Evolutionary conservation across 2,329 filamentous ascomycete genomes (phyloP), one percentile per base, ranked within the genome.

Genomic region (Pseudogymnoascus sp.): DNA sequence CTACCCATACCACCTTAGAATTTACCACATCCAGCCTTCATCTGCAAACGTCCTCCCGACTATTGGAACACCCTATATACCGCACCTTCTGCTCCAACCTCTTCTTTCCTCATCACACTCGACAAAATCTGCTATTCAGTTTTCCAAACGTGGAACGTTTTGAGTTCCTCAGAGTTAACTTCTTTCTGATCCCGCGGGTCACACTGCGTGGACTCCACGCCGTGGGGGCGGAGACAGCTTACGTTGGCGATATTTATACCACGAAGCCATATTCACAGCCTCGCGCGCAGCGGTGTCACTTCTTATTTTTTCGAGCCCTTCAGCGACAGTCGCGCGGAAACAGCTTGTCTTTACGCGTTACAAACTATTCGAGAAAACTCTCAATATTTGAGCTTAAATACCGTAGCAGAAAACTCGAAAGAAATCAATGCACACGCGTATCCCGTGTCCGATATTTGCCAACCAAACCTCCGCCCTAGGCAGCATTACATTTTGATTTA

Each of bases 301-400:
- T 28, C 11, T 37, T 14, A 5, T n/a, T 21, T 14, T 6, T 34
- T 23, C 14, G 16, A 18, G 0, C n/a, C 28, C 59, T 60, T 63
- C 60, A 12, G 36, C 31, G 18, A 42, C 25, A 50, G 16, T 62
- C 60, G 62, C 60, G 61, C 59, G 65, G 34, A 62, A 62, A 64
- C 44, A 44, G 14, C 18, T 64, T 31, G 62, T 63, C 63, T 64
- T 66, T 63, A 61, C 65, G 63, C 65, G 53, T 18, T 50, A 63
- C 38, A 34, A 34, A 28, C 25, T 28, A 5, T 28, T 28, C 7
- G 5, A 6, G 31, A 34, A 11, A 34, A 10, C 31, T 10, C 1
- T 11, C 31, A 34, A 34, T 34, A 34, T 34, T 34, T 34, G 3
- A 11, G 8, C 31, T 11, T 34, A 10, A 11, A 34, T 34, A 34